phyloP scores from a whole-genome alignment of 2,329 filamentous ascomycete genomes.

The Penicillium sp. region DNA sequence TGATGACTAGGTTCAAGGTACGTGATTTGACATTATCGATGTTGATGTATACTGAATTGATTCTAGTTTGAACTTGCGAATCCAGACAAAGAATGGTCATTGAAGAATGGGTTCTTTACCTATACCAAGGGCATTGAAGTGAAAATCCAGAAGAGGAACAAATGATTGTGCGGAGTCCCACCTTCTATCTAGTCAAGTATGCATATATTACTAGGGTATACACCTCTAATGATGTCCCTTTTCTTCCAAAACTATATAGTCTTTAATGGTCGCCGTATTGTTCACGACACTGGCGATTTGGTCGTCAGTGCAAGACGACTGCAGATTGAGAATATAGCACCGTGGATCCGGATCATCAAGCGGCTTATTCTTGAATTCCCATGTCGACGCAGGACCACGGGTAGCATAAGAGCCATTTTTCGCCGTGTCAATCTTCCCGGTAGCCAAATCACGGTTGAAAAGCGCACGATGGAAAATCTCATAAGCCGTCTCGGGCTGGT shows the following conservation, averaged over 20 bases:
- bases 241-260: constrained; percentile 42
- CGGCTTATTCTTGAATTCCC: constrained; percentile 43
- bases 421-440: constrained; percentile 44
- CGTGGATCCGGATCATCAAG: constrained; percentile 37
- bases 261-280: constrained; percentile 43
- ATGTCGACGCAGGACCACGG: constrained; percentile 36
- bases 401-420: constrained; percentile 37
- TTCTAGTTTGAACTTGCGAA: constrained; percentile 9
- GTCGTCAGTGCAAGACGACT: constrained; percentile 41
- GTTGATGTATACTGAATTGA: too few relatives aligned
- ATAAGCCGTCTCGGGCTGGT: constrained; percentile 52
- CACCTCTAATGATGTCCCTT: background rate
- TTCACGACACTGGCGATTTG: constrained; percentile 41
- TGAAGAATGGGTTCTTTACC: constrained; percentile 10
- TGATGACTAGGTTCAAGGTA: constrained; percentile 6
- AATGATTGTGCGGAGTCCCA: too few relatives aligned
- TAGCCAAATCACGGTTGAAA: constrained; percentile 50
- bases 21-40: too few relatives aligned
- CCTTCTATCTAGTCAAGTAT: too few relatives aligned
- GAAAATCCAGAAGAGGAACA: too few relatives aligned
- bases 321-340: constrained; percentile 43
- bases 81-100: constrained; percentile 7
- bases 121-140: constrained; percentile 10
- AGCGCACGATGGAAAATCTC: constrained; percentile 51
- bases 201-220: too few relatives aligned